Percentiles rank a stretch among this genome's conserved stretches.
Evolutionary conservation across 306 rosid species (phyloP).

Genomic region (Hippophae gyantsensis): DNA sequence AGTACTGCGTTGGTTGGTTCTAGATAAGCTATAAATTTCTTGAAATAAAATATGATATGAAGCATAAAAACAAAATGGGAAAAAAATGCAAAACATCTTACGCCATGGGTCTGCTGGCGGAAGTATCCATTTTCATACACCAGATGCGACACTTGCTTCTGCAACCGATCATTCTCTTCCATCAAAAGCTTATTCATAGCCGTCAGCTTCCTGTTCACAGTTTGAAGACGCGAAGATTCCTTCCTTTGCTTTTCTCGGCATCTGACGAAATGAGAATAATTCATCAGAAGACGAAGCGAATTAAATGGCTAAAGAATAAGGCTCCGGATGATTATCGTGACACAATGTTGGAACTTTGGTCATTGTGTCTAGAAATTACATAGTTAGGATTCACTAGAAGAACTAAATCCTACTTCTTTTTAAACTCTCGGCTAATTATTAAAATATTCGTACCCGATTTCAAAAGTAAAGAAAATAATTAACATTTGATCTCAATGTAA

Average conservation of each 20-base stretch:
- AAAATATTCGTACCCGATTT: too few relatives aligned
- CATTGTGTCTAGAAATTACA: too few relatives aligned
- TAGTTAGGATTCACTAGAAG: too few relatives aligned
- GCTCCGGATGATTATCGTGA: too few relatives aligned
- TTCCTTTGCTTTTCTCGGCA: conserved; percentile 97
- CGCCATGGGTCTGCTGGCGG: conserved; percentile 83
- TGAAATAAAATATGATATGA: background rate
- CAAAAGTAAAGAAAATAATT: too few relatives aligned
- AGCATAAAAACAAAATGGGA: background rate
- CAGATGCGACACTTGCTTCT: conserved; percentile 92
- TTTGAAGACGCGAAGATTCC: conserved; percentile 79
- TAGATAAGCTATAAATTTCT: background rate
- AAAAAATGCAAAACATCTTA: conserved; percentile 20
- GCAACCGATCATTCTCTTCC: conserved; percentile 99
- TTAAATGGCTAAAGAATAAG: too few relatives aligned
- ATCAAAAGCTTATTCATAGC: conserved; percentile 95
- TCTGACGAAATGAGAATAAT: conserved; percentile 27
- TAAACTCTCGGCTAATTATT: too few relatives aligned
- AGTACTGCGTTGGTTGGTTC: too few relatives aligned
- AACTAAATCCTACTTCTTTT: too few relatives aligned
- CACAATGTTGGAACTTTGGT: too few relatives aligned
- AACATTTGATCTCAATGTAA: too few relatives aligned
- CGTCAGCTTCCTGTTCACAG: conserved; percentile 83
- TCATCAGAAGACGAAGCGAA: too few relatives aligned
- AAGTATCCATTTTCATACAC: conserved; percentile 94